Conservation (phyloP, 441 rosid species). For the Gossypium davidsonii region DNA sequence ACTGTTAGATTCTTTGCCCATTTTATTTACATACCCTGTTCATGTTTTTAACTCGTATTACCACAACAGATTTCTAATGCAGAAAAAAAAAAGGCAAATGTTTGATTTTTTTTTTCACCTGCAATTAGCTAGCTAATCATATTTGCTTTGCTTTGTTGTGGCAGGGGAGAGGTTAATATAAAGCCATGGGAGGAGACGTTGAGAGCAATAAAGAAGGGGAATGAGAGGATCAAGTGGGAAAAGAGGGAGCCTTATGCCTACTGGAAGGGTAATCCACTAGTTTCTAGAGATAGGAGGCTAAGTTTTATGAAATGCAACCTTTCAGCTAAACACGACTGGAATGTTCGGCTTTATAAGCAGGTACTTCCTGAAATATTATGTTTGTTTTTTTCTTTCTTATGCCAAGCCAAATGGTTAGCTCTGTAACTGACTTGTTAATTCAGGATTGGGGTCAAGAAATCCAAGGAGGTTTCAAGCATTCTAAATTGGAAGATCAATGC, state of each 20-base stretch:
- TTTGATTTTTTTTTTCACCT: neutral
- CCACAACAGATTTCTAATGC: too few species aligned
- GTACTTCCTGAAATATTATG: constrained; percentile 14
- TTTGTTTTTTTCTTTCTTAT: neutral
- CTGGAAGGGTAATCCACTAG: constrained; percentile 42
- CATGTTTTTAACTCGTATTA: too few species aligned
- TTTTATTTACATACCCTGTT: too few species aligned
- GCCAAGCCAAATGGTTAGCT: neutral
- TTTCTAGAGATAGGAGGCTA: constrained; percentile 24
- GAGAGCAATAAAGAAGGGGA: constrained; percentile 40
- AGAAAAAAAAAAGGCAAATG: neutral
- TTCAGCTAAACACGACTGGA: constrained; percentile 32
- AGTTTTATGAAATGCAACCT: constrained; percentile 45
- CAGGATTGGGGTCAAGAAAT: neutral
- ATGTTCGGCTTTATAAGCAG: constrained; percentile 36
- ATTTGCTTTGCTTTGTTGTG: neutral
- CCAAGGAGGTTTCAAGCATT: constrained; percentile 30
- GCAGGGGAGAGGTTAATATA: constrained; percentile 42
- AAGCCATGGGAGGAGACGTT: constrained; percentile 40
- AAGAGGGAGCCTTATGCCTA: constrained; percentile 47
- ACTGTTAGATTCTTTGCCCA: neutral
- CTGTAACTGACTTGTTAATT: neutral
- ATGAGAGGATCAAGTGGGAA: constrained; percentile 30
- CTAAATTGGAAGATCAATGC: constrained; percentile 49
- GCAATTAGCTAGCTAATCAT: neutral